These are phyloP conservation scores for Xylaria sp. DNA, from an alignment of 2,329 filamentous ascomycete genomes.

Conservation along the genomic window DNA sequence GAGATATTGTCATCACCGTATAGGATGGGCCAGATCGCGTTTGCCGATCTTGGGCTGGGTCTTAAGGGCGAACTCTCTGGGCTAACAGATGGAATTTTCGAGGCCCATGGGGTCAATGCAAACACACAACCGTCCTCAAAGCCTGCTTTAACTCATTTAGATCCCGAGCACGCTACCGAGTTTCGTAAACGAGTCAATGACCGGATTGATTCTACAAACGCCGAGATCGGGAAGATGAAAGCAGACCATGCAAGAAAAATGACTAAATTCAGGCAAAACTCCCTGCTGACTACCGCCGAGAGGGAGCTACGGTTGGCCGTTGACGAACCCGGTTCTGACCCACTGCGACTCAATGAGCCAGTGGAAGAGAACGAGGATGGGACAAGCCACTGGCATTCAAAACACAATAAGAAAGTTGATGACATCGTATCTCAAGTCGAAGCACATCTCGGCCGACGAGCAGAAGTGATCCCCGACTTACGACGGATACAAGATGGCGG, in stretches of 20 bases:
- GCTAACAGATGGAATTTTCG: constrained; percentile 84
- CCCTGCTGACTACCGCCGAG: constrained; percentile 73
- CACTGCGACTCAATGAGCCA: constrained; percentile 66
- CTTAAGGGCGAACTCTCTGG: constrained; percentile 79
- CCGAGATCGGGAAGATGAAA: constrained; percentile 85
- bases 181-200: constrained; percentile 79
- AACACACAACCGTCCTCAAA: constrained; percentile 53
- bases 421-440: constrained; percentile 78
- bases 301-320: constrained; percentile 70
- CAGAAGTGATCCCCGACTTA: constrained; percentile 65
- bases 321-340: constrained; percentile 61
- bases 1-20: constrained; percentile 93
- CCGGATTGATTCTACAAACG: constrained; percentile 71
- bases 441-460: constrained; percentile 66
- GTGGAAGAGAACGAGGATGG: constrained; percentile 55
- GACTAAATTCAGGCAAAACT: constrained; percentile 72
- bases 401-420: constrained; percentile 62
- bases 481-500: constrained; percentile 79
- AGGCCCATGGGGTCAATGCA: constrained; percentile 59
- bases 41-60: constrained; percentile 84
- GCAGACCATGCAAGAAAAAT: constrained; percentile 75
- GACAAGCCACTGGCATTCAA: constrained; percentile 41
- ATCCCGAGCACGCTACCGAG: constrained; percentile 76
- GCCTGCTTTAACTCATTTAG: constrained; percentile 68
- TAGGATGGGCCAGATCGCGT: constrained; percentile 79